Base-by-base conservation (phyloP, 805 yeast genomes). In the Candida boidinii region DNA sequence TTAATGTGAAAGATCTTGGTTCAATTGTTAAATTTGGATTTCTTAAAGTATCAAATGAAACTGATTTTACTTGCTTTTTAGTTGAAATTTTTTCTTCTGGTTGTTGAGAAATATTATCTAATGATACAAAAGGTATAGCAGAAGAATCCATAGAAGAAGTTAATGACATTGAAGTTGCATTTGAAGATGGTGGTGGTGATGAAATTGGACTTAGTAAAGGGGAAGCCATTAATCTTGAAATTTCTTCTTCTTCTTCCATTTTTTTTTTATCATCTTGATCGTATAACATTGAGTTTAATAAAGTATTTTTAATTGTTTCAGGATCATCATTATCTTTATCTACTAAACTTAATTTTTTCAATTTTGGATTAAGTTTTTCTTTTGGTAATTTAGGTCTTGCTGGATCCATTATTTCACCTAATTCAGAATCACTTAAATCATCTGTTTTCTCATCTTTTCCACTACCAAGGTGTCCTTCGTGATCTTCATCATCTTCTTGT, bases 41-140 rank as follows among this genome's bases (percentile, higher is more conserved):
- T 5, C 39, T 28, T 29, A 64, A 53, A 5, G 71, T 66, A 40
- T 67, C 70, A 38, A 67, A 64, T 15, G 62, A 52, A 4, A 67
- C 58, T 21, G 62, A 53, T 23, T 52, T 55, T 18, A 27, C 23
- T 17, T 4, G 17, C 14, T 16, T 14, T 14, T 24, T 13, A n/a
- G n/a, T n/a, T n/a, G n/a, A n/a, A n/a, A 4, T 12, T 15, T 11
- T 25, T 19, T 17, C 33, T 31, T 11, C 38, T 39, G 17, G 34
- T 18, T 30, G 21, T 11, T 5, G 28, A 18, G 5, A 29, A 12
- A 7, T 20, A 11, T 13, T 17, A 8, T 31, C 29, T 8, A 17
- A 24, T 6, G 26, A 26, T 27, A 22, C 30, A 8, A 36, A 28
- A 10, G 12, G 8, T 8, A 7, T 24, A n/a, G n/a, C n/a, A n/a